Evolutionary conservation across 2,329 filamentous ascomycete species (phyloP), one percentile per base, ranked within the genome.

Genomic region (Aspergillus puulaauensis): DNA sequence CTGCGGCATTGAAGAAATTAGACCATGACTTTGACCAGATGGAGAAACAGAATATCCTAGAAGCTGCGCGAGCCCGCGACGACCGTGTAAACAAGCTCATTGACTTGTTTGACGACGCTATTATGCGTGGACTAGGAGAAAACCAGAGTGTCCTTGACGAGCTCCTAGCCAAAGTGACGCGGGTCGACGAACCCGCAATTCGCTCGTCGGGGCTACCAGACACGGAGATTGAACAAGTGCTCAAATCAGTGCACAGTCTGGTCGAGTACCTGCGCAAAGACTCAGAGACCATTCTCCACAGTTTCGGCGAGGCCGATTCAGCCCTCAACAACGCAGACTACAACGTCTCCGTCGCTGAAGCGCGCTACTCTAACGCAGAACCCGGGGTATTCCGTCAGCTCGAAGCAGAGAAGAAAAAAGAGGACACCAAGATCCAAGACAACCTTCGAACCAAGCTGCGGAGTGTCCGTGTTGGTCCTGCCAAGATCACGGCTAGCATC

Each of bases 291-390:
- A 77, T 81, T 27, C 68, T 81, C 15, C 73, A 70, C 43, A 75
- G 71, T 21, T 82, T 83, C 48, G 78, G 79, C 44, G 67, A 72
- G 15, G 76, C 80, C 3, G 82, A 84, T 60, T 74, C 78, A 49
- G 67, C 74, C 6, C 74, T 83, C 56, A 84, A 83, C 58, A 74
- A 80, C 23, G 77, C 80, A 1, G 80, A 83, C 57, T 80, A 82
- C 52, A 77, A 79, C 46, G 77, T 83, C 19, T 80, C 81, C n/a
- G 79, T 84, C 50, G 80, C 81, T 37, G 78, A 82, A 63, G 82
- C 81, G 3, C 76, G 72, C 52, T 76, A 77, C 37, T 73, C 80
- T 17, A 75, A 77, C 48, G 74, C 77, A 0, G 74, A 77, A 19
- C 57, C 71, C 4, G 73, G 75, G 3, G 72, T 77, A 11, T 78